Percentiles rank a stretch among this genome's conserved stretches.
phyloP scores from a whole-genome alignment of 306 rosid species.

The Nissolia schottii region DNA sequence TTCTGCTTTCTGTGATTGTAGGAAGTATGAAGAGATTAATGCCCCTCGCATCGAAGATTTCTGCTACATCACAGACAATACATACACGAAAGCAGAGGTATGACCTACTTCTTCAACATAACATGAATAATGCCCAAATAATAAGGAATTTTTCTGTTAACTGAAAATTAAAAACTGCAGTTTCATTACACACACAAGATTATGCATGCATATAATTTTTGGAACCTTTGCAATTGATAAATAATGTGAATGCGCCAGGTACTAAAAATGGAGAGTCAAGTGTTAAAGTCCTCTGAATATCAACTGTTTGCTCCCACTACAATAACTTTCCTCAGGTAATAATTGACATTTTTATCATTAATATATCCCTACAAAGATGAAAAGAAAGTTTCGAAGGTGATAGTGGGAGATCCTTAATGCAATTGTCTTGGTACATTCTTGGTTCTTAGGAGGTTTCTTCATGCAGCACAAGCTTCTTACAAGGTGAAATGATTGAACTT shows the following conservation, averaged over 20 bases:
- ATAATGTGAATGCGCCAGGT: constrained; percentile 47
- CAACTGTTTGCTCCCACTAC: constrained; percentile 81
- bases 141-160: background rate
- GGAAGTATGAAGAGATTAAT: constrained; percentile 87
- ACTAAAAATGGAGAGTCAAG: constrained; percentile 69
- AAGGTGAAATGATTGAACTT: constrained; percentile 46
- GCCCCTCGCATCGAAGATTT: constrained; percentile 87
- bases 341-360: background rate
- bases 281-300: constrained; percentile 60
- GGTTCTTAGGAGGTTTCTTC: constrained; percentile 80
- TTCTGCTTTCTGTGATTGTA: constrained; percentile 31
- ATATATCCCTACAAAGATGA: background rate
- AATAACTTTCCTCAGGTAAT: constrained; percentile 81
- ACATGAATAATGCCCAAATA: background rate
- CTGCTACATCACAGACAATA: constrained; percentile 85
- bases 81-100: constrained; percentile 84
- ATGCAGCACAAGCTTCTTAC: constrained; percentile 83
- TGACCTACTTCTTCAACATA: constrained; percentile 9
- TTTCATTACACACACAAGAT: background rate
- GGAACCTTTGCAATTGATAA: background rate
- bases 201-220: background rate
- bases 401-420: constrained; percentile 21
- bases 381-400: background rate
- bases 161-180: background rate
- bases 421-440: background rate